phyloP scores from a whole-genome alignment of 768 basidiomycete species.

The Mycena venus region DNA sequence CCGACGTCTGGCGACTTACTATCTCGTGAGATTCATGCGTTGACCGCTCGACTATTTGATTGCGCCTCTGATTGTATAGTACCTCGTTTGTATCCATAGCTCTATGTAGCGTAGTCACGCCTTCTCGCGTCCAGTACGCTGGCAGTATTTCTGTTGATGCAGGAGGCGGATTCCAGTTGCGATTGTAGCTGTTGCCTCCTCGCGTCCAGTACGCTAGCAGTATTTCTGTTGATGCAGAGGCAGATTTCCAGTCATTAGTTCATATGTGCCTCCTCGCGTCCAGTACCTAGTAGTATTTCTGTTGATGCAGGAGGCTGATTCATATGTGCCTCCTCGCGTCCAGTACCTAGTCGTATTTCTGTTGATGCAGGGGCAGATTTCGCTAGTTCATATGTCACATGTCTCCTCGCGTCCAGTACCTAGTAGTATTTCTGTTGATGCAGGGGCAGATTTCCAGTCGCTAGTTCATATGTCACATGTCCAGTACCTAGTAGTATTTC shows the following conservation, averaged over 20 bases:
- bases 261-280: slow-evolving; percentile 11
- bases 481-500: slow-evolving; percentile 22
- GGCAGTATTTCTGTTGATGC: slow-evolving; percentile 22
- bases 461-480: background rate
- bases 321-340: slow-evolving; percentile 9
- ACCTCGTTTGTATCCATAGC: slow-evolving; percentile 22
- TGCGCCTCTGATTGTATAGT: slow-evolving; percentile 15
- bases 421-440: slow-evolving; percentile 20
- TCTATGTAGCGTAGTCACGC: slow-evolving; percentile 12
- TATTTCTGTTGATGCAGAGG: slow-evolving; percentile 17
- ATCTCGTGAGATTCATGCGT: slow-evolving; percentile 22
- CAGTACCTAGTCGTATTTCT: slow-evolving; percentile 22
- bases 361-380: slow-evolving; percentile 10
- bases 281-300: slow-evolving; percentile 20
- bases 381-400: slow-evolving; percentile 2
- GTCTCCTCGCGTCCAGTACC: slow-evolving; percentile 17
- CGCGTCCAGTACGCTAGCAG: slow-evolving; percentile 11
- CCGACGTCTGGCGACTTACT: slow-evolving; percentile 19
- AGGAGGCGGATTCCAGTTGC: slow-evolving; percentile 19
- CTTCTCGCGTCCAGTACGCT: slow-evolving; percentile 22
- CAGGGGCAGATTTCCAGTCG: slow-evolving; percentile 9
- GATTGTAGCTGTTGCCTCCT: slow-evolving; percentile 13
- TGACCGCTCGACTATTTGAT: slow-evolving; percentile 19
- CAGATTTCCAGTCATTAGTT: slow-evolving; percentile 2
- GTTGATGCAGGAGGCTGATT: slow-evolving; percentile 16